Evolutionary conservation across 2,329 filamentous ascomycete species (phyloP).

Genomic region (Mycosphaerella sp.): DNA sequence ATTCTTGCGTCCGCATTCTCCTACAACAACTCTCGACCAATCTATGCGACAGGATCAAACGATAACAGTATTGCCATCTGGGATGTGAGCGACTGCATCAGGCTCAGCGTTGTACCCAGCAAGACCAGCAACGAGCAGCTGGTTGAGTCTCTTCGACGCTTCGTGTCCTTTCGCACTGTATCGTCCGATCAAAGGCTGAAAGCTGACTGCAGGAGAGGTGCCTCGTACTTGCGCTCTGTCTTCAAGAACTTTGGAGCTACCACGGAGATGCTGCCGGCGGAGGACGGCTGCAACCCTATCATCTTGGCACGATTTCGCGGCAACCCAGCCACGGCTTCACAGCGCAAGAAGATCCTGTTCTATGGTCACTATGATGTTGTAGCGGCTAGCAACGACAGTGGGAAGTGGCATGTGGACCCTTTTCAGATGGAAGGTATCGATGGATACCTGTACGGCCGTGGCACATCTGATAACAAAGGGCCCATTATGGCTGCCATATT

Average conservation of each 20-base stretch:
- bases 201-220: constrained; percentile 86
- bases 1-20: constrained; percentile 78
- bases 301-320: constrained; percentile 84
- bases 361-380: constrained; percentile 99
- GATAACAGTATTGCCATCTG: constrained; percentile 86
- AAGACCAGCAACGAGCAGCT: constrained; percentile 60
- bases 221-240: constrained; percentile 79
- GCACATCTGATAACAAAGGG: constrained; percentile 97
- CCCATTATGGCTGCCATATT: constrained; percentile 91
- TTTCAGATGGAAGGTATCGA: constrained; percentile 86
- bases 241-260: constrained; percentile 89
- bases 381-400: constrained; percentile 72
- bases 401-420: constrained; percentile 80
- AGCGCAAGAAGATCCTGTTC: constrained; percentile 82
- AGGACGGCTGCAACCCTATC: constrained; percentile 76
- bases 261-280: constrained; percentile 82
- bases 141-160: constrained; percentile 62
- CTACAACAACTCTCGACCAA: constrained; percentile 61
- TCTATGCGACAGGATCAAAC: constrained; percentile 92
- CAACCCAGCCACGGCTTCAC: constrained; percentile 58
- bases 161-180: constrained; percentile 86
- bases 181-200: constrained; percentile 80
- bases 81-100: constrained; percentile 60
- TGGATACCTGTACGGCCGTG: constrained; percentile 89
- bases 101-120: constrained; percentile 40